Evolutionary conservation across 305 asterid species (phyloP).

Genomic region (Stenogyne calaminthoides): DNA sequence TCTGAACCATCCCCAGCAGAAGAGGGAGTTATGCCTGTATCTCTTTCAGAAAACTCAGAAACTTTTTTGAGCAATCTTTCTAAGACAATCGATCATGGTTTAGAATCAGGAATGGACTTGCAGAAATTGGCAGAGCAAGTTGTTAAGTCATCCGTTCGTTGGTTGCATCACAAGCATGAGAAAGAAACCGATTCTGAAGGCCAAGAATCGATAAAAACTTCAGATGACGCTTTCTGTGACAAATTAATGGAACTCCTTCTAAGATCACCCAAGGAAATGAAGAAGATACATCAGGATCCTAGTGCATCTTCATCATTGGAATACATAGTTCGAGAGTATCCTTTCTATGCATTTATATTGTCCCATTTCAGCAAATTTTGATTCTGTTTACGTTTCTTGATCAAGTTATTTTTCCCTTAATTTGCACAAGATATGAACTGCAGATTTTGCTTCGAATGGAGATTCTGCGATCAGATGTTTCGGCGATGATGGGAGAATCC

Average conservation of each 20-base stretch:
- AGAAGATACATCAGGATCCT: slow-evolving; percentile 47
- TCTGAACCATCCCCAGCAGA: slow-evolving; percentile 46
- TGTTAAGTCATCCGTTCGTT: slow-evolving; percentile 62
- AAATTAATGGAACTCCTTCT: slow-evolving; percentile 52
- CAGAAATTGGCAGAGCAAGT: slow-evolving; percentile 75
- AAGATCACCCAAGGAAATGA: slow-evolving; percentile 79
- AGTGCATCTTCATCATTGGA: slow-evolving; percentile 47
- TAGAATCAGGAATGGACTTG: slow-evolving; percentile 82
- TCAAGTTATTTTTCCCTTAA: slow-evolving; percentile 42
- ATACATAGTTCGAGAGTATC: slow-evolving; percentile 80
- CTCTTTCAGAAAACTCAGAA: slow-evolving; percentile 52
- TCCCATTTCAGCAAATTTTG: background rate
- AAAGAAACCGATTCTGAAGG: slow-evolving; percentile 33
- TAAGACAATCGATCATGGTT: slow-evolving; percentile 58
- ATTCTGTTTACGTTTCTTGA: slow-evolving; percentile 14
- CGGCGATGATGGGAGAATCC: slow-evolving; percentile 51
- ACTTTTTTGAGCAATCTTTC: slow-evolving; percentile 57
- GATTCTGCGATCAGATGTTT: slow-evolving; percentile 60
- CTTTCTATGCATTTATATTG: slow-evolving; percentile 37
- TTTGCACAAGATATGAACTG: slow-evolving; percentile 69
- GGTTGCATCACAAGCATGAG: slow-evolving; percentile 47
- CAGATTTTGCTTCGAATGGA: slow-evolving; percentile 95
- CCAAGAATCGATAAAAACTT: slow-evolving; percentile 35
- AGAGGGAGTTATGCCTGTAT: slow-evolving; percentile 44
- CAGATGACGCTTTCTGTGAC: slow-evolving; percentile 35